Conservation (phyloP, 192 early-diverging fungal genomes). For the Mortierella antarctica region DNA sequence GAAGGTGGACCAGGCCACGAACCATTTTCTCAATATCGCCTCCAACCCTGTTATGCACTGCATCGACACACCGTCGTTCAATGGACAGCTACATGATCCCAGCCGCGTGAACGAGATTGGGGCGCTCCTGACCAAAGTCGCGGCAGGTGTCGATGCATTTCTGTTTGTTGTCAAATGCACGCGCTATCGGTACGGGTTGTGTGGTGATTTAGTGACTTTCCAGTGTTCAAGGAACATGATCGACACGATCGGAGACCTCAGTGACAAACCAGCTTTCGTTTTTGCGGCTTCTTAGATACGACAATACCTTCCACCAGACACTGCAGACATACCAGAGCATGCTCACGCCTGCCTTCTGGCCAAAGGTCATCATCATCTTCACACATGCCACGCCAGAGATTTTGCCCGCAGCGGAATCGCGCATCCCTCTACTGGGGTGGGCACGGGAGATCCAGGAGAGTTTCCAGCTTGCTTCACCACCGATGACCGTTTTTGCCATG, state of each 20-base stretch:
- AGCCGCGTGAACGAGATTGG: constrained; percentile 37
- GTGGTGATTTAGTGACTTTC: background rate
- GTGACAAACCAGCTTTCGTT: background rate
- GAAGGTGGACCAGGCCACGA: constrained; percentile 32
- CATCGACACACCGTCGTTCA: constrained; percentile 57
- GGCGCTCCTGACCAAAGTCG: constrained; percentile 22
- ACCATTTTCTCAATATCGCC: constrained; percentile 50
- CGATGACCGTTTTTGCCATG: constrained; percentile 38
- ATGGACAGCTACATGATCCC: constrained; percentile 51
- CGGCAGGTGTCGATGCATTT: constrained; percentile 55
- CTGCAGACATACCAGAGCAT: constrained; percentile 39
- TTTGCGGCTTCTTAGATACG: constrained; percentile 23
- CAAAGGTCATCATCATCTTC: constrained; percentile 46
- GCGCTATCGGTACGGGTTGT: constrained; percentile 48
- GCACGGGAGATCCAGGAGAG: constrained; percentile 43
- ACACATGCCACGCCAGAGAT: constrained; percentile 45
- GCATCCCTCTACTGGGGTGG: constrained; percentile 31
- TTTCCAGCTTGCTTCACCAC: constrained; percentile 38
- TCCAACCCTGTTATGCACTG: constrained; percentile 53
- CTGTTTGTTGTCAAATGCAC: constrained; percentile 56
- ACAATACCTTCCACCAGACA: constrained; percentile 47
- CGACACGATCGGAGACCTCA: too few relatives aligned
- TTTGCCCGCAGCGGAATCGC: constrained; percentile 14
- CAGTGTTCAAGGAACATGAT: too few relatives aligned
- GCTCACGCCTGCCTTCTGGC: constrained; percentile 47